Evolutionary conservation across 1,139 yeast genomes (phyloP).

Genomic region (Yamadazyma taylorii): DNA sequence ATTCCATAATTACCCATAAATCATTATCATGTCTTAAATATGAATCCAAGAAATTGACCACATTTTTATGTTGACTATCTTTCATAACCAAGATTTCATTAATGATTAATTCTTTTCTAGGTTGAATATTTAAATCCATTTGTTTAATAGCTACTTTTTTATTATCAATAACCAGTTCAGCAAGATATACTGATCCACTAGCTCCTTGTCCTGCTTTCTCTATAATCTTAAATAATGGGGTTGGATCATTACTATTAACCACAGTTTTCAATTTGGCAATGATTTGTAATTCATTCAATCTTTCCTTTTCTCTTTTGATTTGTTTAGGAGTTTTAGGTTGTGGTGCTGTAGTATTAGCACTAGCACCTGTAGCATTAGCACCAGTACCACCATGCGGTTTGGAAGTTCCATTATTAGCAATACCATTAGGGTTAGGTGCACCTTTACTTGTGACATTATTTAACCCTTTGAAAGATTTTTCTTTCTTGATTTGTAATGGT

Average conservation of each 20-base stretch:
- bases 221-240: conserved; percentile 78
- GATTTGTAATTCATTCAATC: conserved; percentile 82
- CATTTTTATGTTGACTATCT: conserved; percentile 48
- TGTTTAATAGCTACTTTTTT: conserved; percentile 85
- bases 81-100: conserved; percentile 52
- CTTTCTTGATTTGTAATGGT: conserved; percentile 14
- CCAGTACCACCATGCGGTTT: background rate
- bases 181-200: conserved; percentile 91
- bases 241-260: conserved; percentile 81
- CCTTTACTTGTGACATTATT: conserved; percentile 1
- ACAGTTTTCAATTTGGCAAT: conserved; percentile 83
- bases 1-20: conserved; percentile 94
- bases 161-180: conserved; percentile 54
- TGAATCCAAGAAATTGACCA: conserved; percentile 48
- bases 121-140: conserved; percentile 91
- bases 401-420: too few species aligned
- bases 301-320: conserved; percentile 62
- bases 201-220: conserved; percentile 99
- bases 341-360: conserved; percentile 3
- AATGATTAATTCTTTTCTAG: conserved; percentile 87
- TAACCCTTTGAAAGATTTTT: conserved; percentile 1
- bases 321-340: conserved; percentile 38
- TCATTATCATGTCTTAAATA: conserved; percentile 44
- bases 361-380: conserved; percentile 3
- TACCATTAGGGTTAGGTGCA: background rate